Evolutionary conservation across 495 filamentous ascomycete species (phyloP).

Genomic region (Saxophila tyrrhenica): DNA sequence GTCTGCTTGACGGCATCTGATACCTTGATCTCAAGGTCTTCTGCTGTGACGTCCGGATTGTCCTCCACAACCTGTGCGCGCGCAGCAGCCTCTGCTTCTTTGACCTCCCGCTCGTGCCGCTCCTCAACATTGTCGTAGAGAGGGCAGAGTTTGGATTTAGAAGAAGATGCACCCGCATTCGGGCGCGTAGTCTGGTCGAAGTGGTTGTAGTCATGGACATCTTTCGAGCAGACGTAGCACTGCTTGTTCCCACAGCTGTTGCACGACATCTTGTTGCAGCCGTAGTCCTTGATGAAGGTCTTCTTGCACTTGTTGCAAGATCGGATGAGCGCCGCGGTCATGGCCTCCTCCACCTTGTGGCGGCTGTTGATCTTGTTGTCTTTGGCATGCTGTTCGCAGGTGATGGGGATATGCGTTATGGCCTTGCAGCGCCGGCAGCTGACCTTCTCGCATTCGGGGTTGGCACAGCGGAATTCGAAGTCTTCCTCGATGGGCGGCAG

Average conservation of each 20-base stretch:
- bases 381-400: conserved; percentile 56
- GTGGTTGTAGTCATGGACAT: conserved; percentile 38
- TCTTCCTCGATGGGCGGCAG: conserved; percentile 56
- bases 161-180: not conserved
- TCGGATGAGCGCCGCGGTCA: conserved; percentile 66
- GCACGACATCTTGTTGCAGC: conserved; percentile 81
- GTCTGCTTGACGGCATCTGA: conserved; percentile 39
- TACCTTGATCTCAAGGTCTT: conserved; percentile 46
- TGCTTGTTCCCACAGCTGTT: conserved; percentile 48
- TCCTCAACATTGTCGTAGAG: conserved; percentile 52
- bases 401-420: conserved; percentile 62
- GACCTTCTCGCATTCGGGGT: conserved; percentile 49
- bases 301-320: conserved; percentile 48
- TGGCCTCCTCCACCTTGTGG: conserved; percentile 68
- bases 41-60: conserved; percentile 47
- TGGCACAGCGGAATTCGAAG: conserved; percentile 63
- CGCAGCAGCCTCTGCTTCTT: conserved; percentile 49
- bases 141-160: conserved; percentile 42
- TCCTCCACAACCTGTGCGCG: conserved; percentile 45
- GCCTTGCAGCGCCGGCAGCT: conserved; percentile 66
- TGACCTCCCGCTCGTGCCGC: conserved; percentile 55
- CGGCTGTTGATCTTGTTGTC: conserved; percentile 48
- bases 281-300: conserved; percentile 59
- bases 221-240: conserved; percentile 62
- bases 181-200: conserved; percentile 36